Evolutionary conservation across 129 eudicot genomes (phyloP).

Genomic region (Rutidosis leptorrhynchoides): DNA sequence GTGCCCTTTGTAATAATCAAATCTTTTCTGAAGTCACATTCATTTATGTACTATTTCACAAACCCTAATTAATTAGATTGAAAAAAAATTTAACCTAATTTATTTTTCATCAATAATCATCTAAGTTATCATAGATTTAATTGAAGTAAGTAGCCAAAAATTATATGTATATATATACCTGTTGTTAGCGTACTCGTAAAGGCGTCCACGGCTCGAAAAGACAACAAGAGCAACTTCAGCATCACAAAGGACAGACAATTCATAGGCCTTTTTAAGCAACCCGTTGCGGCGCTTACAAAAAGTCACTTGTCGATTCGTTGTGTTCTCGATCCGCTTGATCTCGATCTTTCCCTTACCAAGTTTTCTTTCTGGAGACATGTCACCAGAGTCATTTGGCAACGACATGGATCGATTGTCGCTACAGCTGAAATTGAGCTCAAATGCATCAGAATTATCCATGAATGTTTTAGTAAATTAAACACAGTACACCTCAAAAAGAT

Average conservation of each 20-base stretch:
- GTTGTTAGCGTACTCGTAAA: slow-evolving; percentile 94
- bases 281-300: slow-evolving; percentile 93
- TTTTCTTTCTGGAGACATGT: slow-evolving; percentile 50
- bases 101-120: slow-evolving; percentile 10
- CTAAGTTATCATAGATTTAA: no score
- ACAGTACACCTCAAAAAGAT: no score
- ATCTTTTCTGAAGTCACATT: slow-evolving; percentile 26
- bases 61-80: slow-evolving; percentile 23
- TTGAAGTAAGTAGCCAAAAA: no score
- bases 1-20: slow-evolving; percentile 36
- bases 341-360: slow-evolving; percentile 80
- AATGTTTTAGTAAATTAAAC: slow-evolving; percentile 15
- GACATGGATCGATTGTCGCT: slow-evolving; percentile 50
- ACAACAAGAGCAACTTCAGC: slow-evolving; percentile 91
- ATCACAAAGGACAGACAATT: slow-evolving; percentile 89
- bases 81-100: slow-evolving; percentile 5
- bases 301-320: slow-evolving; percentile 90
- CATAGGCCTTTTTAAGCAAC: slow-evolving; percentile 85
- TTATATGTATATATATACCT: slow-evolving; percentile 46
- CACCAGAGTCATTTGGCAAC: slow-evolving; percentile 52
- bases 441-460: slow-evolving; percentile 30
- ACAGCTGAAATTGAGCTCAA: slow-evolving; percentile 34
- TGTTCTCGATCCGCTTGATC: slow-evolving; percentile 96
- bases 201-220: slow-evolving; percentile 89
- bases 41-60: slow-evolving; percentile 15